Percentiles rank a stretch among this genome's conserved stretches.
phyloP scores from a whole-genome alignment of 2,329 filamentous ascomycete species.

The Hypoxylon sp. region DNA sequence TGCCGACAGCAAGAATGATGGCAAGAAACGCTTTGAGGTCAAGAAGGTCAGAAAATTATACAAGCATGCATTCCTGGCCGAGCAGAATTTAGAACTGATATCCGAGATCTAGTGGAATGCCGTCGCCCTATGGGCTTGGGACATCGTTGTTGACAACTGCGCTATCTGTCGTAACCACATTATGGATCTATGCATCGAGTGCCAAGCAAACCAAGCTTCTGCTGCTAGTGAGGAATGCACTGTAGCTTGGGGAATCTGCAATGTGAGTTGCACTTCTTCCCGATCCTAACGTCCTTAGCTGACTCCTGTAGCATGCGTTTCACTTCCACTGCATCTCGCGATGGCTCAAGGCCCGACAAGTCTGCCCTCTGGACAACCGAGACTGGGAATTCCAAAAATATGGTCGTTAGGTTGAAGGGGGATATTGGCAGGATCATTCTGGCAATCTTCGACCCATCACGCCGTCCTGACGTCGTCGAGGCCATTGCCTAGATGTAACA shows the following conservation, averaged over 20 bases:
- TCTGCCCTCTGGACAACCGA: constrained; percentile 96
- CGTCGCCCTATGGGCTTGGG: constrained; percentile 98
- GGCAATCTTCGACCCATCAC: not conserved
- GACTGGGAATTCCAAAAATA: constrained; percentile 99
- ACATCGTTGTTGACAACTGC: constrained; percentile 99
- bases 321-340: constrained; percentile 99
- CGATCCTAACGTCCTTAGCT: constrained; percentile 47
- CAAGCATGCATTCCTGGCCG: not conserved
- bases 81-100: constrained; percentile 28
- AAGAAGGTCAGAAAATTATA: constrained; percentile 81
- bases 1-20: constrained; percentile 69
- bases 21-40: constrained; percentile 96
- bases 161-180: constrained; percentile 99
- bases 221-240: constrained; percentile 98
- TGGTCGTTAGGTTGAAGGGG: constrained; percentile 67
- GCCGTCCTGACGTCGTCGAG: not conserved
- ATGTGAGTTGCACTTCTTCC: constrained; percentile 71
- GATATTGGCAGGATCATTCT: not conserved
- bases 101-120: constrained; percentile 84
- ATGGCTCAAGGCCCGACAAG: constrained; percentile 99
- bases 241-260: constrained; percentile 99
- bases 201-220: constrained; percentile 97
- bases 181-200: constrained; percentile 99
- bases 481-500: not conserved
- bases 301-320: constrained; percentile 84